A percentile compares a stretch with the other conserved stretches of the same genome.
Conservation (phyloP, 163 green algal species). For the Scenedesmus sp. region DNA sequence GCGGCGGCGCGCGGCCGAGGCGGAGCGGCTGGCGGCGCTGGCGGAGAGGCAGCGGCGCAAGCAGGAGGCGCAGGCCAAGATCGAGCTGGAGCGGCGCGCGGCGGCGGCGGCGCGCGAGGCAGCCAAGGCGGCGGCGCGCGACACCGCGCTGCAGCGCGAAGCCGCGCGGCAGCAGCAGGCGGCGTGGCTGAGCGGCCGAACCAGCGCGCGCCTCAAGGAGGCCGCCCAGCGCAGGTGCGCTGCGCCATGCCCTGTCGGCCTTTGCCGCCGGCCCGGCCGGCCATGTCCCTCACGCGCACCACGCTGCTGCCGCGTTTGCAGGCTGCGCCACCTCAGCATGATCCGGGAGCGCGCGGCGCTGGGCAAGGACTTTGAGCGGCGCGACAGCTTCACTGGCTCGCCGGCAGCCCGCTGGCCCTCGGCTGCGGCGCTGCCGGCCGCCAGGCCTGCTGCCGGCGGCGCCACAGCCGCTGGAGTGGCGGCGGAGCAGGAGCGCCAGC, state of each 20-base stretch:
- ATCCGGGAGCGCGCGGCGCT: constrained; percentile 65
- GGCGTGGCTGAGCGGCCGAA: constrained; percentile 31
- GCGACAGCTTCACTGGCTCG: constrained; percentile 26
- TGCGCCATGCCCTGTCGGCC: background rate
- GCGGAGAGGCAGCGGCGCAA: constrained; percentile 42
- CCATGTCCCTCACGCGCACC: background rate
- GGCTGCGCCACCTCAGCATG: constrained; percentile 59
- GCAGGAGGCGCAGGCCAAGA: constrained; percentile 54
- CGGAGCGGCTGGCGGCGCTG: constrained; percentile 33
- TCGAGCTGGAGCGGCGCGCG: constrained; percentile 61
- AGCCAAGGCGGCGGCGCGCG: constrained; percentile 39
- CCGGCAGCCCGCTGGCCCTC: background rate
- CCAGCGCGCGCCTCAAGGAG: constrained; percentile 61
- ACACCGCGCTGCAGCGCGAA: constrained; percentile 36
- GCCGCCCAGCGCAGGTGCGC: constrained; percentile 52
- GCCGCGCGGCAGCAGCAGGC: constrained; percentile 45
- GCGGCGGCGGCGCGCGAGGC: constrained; percentile 55
- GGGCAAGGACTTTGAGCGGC: constrained; percentile 45
- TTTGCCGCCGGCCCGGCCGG: background rate
- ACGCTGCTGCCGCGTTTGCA: background rate
- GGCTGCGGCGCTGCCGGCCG: background rate
- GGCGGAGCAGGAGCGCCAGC: constrained; percentile 14
- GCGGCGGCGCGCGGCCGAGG: constrained; percentile 53
- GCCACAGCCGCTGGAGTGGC: background rate
- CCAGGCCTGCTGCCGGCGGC: background rate